phyloP scores from a whole-genome alignment of 2,329 filamentous ascomycete genomes.

The Hypocrella siamensis region DNA sequence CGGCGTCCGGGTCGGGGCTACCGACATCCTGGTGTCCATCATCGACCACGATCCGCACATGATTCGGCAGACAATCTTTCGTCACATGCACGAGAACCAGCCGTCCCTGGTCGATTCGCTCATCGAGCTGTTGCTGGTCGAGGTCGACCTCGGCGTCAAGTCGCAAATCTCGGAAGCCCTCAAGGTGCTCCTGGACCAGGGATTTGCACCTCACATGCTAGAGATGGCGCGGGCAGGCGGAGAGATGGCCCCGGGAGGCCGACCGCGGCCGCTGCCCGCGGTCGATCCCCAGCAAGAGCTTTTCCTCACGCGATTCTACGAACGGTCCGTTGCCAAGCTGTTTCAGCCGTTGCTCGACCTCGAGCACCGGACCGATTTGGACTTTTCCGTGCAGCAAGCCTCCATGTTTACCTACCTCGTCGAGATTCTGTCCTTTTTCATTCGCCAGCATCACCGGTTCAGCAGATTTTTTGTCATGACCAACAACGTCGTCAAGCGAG shows the following conservation, averaged over 20 bases:
- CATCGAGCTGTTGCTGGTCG: conserved; percentile 79
- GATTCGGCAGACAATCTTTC: conserved; percentile 86
- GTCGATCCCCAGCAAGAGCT: conserved; percentile 64
- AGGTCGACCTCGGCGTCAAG: conserved; percentile 87
- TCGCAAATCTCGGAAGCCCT: conserved; percentile 91
- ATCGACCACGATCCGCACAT: conserved; percentile 93
- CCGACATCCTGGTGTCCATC: conserved; percentile 82
- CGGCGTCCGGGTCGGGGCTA: conserved; percentile 75
- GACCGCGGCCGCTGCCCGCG: conserved; percentile 36
- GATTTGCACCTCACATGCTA: conserved; percentile 24
- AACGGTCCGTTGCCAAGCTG: conserved; percentile 66
- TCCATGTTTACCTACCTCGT: conserved; percentile 85
- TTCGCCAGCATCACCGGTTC: conserved; percentile 72
- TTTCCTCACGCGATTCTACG: conserved; percentile 81
- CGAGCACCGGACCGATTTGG: conserved; percentile 50
- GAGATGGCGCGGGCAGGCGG: conserved; percentile 50
- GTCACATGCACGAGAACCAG: conserved; percentile 76
- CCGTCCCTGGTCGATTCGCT: conserved; percentile 79
- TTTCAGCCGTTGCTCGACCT: conserved; percentile 79
- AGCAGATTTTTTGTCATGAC: conserved; percentile 79
- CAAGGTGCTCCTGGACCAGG: conserved; percentile 79
- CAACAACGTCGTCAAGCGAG: conserved; percentile 61
- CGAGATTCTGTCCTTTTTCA: conserved; percentile 86
- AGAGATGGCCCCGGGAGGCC: conserved; percentile 52
- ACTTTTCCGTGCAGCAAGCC: conserved; percentile 68